phyloP scores from a whole-genome alignment of 257 asterid genomes.

The Przewalskia tangutica region DNA sequence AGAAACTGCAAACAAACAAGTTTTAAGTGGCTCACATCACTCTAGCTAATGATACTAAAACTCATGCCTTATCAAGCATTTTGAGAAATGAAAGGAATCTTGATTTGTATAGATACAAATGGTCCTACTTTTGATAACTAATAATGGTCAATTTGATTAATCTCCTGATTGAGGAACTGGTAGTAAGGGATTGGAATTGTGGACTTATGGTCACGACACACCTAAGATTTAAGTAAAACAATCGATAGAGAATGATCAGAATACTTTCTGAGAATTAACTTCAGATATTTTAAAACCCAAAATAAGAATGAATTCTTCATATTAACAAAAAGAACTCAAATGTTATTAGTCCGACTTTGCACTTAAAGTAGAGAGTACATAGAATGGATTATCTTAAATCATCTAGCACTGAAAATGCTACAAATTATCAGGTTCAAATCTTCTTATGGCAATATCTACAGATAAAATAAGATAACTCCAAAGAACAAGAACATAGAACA shows the following conservation, averaged over 20 bases:
- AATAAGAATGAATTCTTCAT: not conserved
- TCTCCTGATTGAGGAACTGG: not conserved
- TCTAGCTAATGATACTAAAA: not conserved
- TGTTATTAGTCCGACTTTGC: not conserved
- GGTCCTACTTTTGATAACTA: not conserved
- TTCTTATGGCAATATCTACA: not conserved
- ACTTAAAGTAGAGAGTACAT: not conserved
- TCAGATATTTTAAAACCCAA: not conserved
- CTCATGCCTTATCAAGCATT: not conserved
- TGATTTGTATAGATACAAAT: not conserved
- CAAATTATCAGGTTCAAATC: not conserved
- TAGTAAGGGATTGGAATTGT: not conserved
- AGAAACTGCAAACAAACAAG: not conserved
- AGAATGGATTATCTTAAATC: not conserved
- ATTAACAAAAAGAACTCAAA: no score
- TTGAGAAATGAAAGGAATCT: not conserved
- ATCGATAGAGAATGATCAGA: not conserved
- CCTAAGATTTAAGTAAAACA: not conserved
- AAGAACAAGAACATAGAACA: not conserved
- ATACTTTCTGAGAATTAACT: not conserved
- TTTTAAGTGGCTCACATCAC: not conserved
- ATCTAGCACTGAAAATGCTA: not conserved
- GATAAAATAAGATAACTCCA: not conserved
- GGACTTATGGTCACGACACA: not conserved
- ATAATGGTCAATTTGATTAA: not conserved